These are phyloP conservation scores for Echites panduratus DNA, from an alignment of 257 asterid species.

Conservation along the genomic window DNA sequence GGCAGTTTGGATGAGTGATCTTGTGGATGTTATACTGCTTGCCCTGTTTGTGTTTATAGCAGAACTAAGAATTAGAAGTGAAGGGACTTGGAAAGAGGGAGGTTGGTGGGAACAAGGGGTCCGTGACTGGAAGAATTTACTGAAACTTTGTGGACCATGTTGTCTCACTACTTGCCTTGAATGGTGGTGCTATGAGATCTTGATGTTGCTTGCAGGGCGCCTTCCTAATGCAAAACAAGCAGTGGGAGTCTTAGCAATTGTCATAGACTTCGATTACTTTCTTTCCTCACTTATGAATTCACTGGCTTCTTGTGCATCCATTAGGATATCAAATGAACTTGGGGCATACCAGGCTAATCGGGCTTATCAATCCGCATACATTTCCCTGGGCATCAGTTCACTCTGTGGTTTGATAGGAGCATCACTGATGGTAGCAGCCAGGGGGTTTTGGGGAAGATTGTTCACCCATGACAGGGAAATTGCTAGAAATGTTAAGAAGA, in stretches of 20 bases:
- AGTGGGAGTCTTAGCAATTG: slow-evolving; percentile 61
- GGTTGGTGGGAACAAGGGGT: slow-evolving; percentile 66
- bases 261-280: slow-evolving; percentile 69
- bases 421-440: slow-evolving; percentile 36
- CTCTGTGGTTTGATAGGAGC: slow-evolving; percentile 44
- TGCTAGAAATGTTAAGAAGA: slow-evolving; percentile 38
- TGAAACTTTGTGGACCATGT: slow-evolving; percentile 59
- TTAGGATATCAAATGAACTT: slow-evolving; percentile 76
- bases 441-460: slow-evolving; percentile 63
- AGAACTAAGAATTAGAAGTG: slow-evolving; percentile 31
- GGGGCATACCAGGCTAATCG: slow-evolving; percentile 39
- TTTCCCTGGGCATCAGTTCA: slow-evolving; percentile 29
- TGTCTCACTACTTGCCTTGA: slow-evolving; percentile 84
- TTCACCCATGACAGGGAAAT: slow-evolving; percentile 49
- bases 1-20: slow-evolving; percentile 79
- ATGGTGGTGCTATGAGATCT: slow-evolving; percentile 92
- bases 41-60: slow-evolving; percentile 35
- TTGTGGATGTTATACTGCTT: slow-evolving; percentile 29
- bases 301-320: slow-evolving; percentile 57
- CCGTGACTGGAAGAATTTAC: slow-evolving; percentile 45
- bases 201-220: slow-evolving; percentile 64
- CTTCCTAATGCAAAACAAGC: slow-evolving; percentile 44
- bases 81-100: slow-evolving; percentile 47
- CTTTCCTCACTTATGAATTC: slow-evolving; percentile 68
- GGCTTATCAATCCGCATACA: slow-evolving; percentile 42